Conservation (phyloP, 495 filamentous ascomycete species). For the Podospora fimiseda region DNA sequence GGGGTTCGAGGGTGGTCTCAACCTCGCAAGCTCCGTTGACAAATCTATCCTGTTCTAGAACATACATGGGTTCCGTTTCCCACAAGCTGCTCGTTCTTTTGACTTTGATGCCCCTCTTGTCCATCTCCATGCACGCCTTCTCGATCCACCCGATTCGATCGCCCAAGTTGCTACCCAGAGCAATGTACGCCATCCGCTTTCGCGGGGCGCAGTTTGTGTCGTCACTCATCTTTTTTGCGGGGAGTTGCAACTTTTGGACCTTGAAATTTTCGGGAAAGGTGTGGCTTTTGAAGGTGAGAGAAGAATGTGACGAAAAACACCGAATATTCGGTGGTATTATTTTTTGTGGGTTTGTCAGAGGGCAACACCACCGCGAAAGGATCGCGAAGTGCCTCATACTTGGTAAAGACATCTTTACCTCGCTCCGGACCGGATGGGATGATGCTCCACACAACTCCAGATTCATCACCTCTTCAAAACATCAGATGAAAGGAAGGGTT, state of each 20-base stretch:
- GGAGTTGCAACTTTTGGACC: conserved; percentile 2
- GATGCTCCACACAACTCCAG: neutral
- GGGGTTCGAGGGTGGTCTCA: conserved; percentile 68
- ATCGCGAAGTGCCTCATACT: neutral
- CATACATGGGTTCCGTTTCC: conserved; percentile 96
- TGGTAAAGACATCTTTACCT: neutral
- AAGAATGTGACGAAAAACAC: neutral
- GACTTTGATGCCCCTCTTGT: conserved; percentile 61
- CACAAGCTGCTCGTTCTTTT: conserved; percentile 80
- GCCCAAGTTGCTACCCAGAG: conserved; percentile 88
- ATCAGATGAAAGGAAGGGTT: neutral
- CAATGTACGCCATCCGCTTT: conserved; percentile 61
- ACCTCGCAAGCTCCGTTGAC: conserved; percentile 93
- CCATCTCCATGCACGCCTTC: conserved; percentile 70
- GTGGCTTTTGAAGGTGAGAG: conserved; percentile 20
- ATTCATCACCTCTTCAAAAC: neutral
- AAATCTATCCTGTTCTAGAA: conserved; percentile 79
- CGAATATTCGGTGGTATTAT: too few species aligned
- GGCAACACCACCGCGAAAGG: neutral
- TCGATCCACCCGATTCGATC: conserved; percentile 80
- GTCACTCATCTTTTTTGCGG: conserved; percentile 8
- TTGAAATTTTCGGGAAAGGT: conserved; percentile 17
- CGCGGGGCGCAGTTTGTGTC: conserved; percentile 5
- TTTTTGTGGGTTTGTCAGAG: neutral
- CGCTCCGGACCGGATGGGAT: neutral